These are phyloP conservation scores for Debaryomyces maramus DNA, from an alignment of 805 yeast genomes.

Conservation along the genomic window DNA sequence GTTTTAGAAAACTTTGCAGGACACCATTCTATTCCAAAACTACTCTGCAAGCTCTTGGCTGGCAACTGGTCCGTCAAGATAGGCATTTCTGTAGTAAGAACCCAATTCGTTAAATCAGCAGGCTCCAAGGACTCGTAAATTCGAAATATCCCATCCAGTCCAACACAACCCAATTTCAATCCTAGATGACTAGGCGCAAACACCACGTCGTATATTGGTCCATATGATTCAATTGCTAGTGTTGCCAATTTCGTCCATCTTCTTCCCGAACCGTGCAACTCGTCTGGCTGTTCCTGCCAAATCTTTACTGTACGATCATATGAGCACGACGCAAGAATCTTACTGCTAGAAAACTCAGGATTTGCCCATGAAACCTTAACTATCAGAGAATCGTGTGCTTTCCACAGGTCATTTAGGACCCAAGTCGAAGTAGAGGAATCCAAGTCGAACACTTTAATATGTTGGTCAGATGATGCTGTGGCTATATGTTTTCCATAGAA, in stretches of 20 bases:
- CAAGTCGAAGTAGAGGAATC: slow-evolving; percentile 68
- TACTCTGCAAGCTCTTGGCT: slow-evolving; percentile 78
- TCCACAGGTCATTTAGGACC: slow-evolving; percentile 87
- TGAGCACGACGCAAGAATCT: slow-evolving; percentile 81
- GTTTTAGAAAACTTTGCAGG: slow-evolving; percentile 72
- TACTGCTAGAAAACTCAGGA: slow-evolving; percentile 79
- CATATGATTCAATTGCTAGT: slow-evolving; percentile 74
- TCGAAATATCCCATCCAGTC: slow-evolving; percentile 83
- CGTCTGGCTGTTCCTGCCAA: slow-evolving; percentile 89
- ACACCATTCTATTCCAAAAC: slow-evolving; percentile 87
- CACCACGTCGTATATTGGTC: slow-evolving; percentile 85
- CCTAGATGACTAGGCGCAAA: slow-evolving; percentile 88
- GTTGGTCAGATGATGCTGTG: slow-evolving; percentile 94
- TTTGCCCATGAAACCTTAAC: slow-evolving; percentile 88
- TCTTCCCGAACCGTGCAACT: slow-evolving; percentile 71
- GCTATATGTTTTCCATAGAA: slow-evolving; percentile 92
- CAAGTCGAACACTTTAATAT: slow-evolving; percentile 82
- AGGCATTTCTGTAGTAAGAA: slow-evolving; percentile 67
- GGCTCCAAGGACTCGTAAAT: slow-evolving; percentile 90
- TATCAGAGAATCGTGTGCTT: slow-evolving; percentile 89
- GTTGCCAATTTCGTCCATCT: slow-evolving; percentile 80
- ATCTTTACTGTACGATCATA: slow-evolving; percentile 85
- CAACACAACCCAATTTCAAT: slow-evolving; percentile 78
- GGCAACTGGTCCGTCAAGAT: slow-evolving; percentile 65
- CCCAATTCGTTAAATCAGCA: slow-evolving; percentile 82